Evolutionary conservation across 2,329 filamentous ascomycete genomes (phyloP), one percentile per base, ranked within the genome.

Genomic region (Alternaria infectoria): DNA sequence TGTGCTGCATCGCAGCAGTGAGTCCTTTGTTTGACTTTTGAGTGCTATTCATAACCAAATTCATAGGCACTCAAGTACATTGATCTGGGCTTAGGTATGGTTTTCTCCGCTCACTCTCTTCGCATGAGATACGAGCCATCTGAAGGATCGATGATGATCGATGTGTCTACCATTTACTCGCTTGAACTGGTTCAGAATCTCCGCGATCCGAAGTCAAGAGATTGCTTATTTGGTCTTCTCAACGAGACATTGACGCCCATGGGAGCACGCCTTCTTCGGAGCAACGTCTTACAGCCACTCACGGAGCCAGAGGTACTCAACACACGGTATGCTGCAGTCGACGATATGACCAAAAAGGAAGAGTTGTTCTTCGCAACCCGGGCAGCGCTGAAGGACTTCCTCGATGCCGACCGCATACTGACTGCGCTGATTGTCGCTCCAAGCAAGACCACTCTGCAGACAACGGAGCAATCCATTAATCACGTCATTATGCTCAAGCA

Each of bases 81-180:
- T 50, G 91, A 97, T 61, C 80, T 90, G 1, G 87, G 89, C 7
- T 85, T 93, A 64, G 85, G 85, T 5, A 85, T 90, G 63, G 88
- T 86, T 1, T 96, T 97, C 75, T 85, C 89, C 4, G 84, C 86
- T n/a, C 90, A 96, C 75, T 94, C 94, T 19, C 86, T 98, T 30
- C 89, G 93, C 4, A 91, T 98, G 74, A 90, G 89, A 66, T 97
- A 97, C 70, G 90, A 95, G 72, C 91, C 93, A 1, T 93, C 93
- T 0, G 92, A 97, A 75, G 92, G 95, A 23, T 92, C 93, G 1
- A 97, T 98, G 94, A 93, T 97, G 87, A 96, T 98, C 70, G 95
- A 97, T 73, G 86, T 96, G 3, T 91, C 93, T 1, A 97, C 94
- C 0, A 93, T 97, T 26, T 87, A 90, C 40, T 93, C 93, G 0